A percentile compares a stretch with the other conserved stretches of the same genome.
phyloP scores from a whole-genome alignment of 768 basidiomycete genomes.

The Russula ochroleuca region DNA sequence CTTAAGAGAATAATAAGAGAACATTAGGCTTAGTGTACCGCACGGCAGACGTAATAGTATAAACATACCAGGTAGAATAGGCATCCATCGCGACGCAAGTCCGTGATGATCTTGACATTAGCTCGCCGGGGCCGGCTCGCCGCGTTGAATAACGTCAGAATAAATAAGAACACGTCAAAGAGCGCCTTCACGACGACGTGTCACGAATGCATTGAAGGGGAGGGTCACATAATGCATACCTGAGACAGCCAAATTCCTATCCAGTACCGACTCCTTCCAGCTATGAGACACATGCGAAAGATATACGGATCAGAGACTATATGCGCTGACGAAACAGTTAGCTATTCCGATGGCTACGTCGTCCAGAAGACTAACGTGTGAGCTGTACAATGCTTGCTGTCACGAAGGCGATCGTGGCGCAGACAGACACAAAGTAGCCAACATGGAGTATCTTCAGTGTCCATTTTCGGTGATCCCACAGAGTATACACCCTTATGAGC shows the following conservation, averaged over 20 bases:
- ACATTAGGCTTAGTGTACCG: neutral
- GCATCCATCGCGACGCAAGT: constrained; percentile 38
- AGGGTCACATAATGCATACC: constrained; percentile 27
- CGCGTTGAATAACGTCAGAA: constrained; percentile 37
- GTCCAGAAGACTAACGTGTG: constrained; percentile 6
- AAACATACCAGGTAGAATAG: constrained; percentile 37
- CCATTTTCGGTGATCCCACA: constrained; percentile 38
- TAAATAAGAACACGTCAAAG: constrained; percentile 38
- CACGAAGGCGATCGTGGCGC: constrained; percentile 15
- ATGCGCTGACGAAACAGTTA: constrained; percentile 9
- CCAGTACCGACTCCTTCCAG: constrained; percentile 13
- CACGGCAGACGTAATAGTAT: neutral
- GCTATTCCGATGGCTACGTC: neutral
- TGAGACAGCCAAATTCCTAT: constrained; percentile 36
- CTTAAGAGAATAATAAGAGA: neutral
- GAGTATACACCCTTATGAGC: constrained; percentile 36
- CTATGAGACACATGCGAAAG: constrained; percentile 24
- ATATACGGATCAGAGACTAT: constrained; percentile 1
- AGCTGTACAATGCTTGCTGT: constrained; percentile 5
- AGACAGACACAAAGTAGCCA: constrained; percentile 16
- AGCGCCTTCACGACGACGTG: constrained; percentile 31
- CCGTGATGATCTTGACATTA: constrained; percentile 34
- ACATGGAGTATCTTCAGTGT: constrained; percentile 9
- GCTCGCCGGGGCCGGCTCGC: constrained; percentile 36
- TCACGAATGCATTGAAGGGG: neutral